Conservation (phyloP, 2,329 filamentous ascomycete genomes). For the Neonectria magnoliae region DNA sequence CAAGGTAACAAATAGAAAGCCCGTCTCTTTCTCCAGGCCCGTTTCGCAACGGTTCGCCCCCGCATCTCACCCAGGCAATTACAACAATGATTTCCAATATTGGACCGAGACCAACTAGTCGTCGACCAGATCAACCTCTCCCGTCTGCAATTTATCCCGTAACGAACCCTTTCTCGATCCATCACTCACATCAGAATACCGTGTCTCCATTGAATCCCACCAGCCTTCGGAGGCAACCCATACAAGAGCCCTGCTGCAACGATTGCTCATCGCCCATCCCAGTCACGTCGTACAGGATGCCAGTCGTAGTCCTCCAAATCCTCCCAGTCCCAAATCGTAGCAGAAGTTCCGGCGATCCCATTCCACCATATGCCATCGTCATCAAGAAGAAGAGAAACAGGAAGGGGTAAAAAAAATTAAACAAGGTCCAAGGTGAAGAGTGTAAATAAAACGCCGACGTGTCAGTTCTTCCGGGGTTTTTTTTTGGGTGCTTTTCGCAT, state of each 20-base stretch:
- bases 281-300: conserved; percentile 24
- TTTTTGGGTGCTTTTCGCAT: conserved; percentile 30
- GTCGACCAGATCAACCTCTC: conserved; percentile 15
- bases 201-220: conserved; percentile 22
- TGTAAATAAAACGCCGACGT: conserved; percentile 30
- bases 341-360: conserved; percentile 27
- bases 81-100: conserved; percentile 26
- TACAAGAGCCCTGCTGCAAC: conserved; percentile 18
- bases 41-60: conserved; percentile 28
- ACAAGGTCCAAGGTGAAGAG: conserved; percentile 35
- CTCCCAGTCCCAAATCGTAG: conserved; percentile 35
- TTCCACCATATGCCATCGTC: conserved; percentile 30
- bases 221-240: conserved; percentile 11
- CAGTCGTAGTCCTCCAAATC: conserved; percentile 25
- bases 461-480: conserved; percentile 29
- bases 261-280: conserved; percentile 31
- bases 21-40: conserved; percentile 23
- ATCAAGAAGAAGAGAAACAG: conserved; percentile 25
- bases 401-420: conserved; percentile 38
- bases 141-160: conserved; percentile 26
- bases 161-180: conserved; percentile 13
- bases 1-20: conserved; percentile 31
- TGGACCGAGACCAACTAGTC: conserved; percentile 11
- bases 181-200: conserved; percentile 12
- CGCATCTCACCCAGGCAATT: conserved; percentile 34